Percentiles rank a stretch among this genome's conserved stretches.
Evolutionary conservation across 495 filamentous ascomycete genomes (phyloP).

Genomic region (Penicillium odoratum): DNA sequence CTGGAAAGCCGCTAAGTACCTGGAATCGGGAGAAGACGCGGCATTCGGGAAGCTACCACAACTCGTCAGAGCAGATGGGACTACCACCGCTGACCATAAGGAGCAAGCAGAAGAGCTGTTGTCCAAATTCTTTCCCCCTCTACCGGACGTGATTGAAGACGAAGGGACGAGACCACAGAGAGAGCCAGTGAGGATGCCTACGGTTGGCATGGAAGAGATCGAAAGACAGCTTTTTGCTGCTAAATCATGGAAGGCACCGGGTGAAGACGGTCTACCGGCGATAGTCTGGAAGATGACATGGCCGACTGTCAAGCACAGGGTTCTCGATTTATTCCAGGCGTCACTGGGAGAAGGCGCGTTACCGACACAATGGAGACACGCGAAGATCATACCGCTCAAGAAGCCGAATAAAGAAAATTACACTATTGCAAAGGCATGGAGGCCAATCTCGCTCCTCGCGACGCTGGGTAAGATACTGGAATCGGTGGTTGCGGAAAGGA

Average conservation of each 20-base stretch:
- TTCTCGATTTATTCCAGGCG: slow-evolving; percentile 21
- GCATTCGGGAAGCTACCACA: slow-evolving; percentile 22
- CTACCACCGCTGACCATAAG: slow-evolving; percentile 17
- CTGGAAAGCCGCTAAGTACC: slow-evolving; percentile 28
- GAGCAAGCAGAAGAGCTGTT: slow-evolving; percentile 25
- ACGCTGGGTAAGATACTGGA: no score
- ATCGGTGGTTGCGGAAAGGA: no score
- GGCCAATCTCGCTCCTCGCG: slow-evolving; percentile 30
- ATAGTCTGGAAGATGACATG: slow-evolving; percentile 30
- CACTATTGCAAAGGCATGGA: slow-evolving; percentile 23
- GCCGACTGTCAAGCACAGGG: slow-evolving; percentile 30
- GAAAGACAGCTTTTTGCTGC: slow-evolving; percentile 16
- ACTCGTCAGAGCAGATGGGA: slow-evolving; percentile 17
- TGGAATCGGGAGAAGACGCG: slow-evolving; percentile 20
- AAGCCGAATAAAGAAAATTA: slow-evolving; percentile 29
- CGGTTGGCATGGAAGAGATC: slow-evolving; percentile 25
- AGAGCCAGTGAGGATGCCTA: slow-evolving; percentile 20
- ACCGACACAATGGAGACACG: slow-evolving; percentile 16
- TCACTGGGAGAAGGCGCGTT: slow-evolving; percentile 16
- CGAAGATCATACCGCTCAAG: slow-evolving; percentile 22
- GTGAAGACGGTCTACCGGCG: slow-evolving; percentile 26
- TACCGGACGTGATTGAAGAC: slow-evolving; percentile 20
- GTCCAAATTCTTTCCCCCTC: slow-evolving; percentile 30
- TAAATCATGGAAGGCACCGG: slow-evolving; percentile 25
- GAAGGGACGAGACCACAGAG: slow-evolving; percentile 23